Evolutionary conservation across 805 yeast species (phyloP).

Genomic region (Kuraishia ogatae): DNA sequence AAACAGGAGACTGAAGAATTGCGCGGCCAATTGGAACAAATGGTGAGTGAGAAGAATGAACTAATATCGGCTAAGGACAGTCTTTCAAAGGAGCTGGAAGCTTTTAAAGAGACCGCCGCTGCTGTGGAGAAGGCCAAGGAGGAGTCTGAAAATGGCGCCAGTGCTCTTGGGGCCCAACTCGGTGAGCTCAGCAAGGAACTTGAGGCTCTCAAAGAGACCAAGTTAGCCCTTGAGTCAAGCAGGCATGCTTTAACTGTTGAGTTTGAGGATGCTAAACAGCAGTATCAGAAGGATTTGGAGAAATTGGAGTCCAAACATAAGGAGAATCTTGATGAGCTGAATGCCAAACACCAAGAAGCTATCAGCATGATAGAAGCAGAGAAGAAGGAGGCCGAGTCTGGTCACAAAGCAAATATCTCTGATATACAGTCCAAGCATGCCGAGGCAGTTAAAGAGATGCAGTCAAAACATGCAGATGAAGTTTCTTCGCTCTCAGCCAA

Average conservation of each 20-base stretch:
- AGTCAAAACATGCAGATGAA: neutral
- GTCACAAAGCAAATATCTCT: neutral
- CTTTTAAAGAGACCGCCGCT: neutral
- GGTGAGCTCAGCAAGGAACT: constrained; percentile 18
- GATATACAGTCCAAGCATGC: neutral
- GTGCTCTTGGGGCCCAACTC: constrained; percentile 1
- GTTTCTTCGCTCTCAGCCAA: neutral
- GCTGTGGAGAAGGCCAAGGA: neutral
- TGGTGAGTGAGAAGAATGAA: constrained; percentile 2
- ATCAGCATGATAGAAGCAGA: neutral
- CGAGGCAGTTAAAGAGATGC: neutral
- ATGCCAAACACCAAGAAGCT: neutral
- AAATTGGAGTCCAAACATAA: neutral
- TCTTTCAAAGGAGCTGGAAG: constrained; percentile 1
- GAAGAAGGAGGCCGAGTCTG: neutral
- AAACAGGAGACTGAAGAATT: neutral
- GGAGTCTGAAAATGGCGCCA: neutral
- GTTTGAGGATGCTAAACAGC: neutral
- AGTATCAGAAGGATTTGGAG: neutral
- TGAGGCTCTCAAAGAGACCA: constrained; percentile 5
- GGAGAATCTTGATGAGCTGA: neutral
- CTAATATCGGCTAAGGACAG: constrained; percentile 2
- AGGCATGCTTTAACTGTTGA: neutral
- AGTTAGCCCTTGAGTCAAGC: constrained; percentile 3
- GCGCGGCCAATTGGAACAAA: neutral